Conservation (phyloP, 2,329 filamentous ascomycete species). For the Colletotrichum euphorbiae region DNA sequence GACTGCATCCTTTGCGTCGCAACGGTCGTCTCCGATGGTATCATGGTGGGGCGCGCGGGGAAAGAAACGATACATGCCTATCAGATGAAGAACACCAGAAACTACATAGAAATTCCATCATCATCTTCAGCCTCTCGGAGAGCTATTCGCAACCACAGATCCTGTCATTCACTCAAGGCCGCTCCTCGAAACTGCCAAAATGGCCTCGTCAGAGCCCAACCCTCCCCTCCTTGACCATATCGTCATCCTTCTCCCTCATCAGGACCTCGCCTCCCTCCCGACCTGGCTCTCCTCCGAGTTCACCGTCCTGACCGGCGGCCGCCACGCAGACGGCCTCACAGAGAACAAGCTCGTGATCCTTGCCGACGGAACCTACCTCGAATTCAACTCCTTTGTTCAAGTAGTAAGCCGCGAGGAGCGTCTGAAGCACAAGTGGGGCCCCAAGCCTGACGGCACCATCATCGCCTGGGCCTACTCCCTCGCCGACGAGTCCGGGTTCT, state of each 20-base stretch:
- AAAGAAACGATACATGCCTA: slow-evolving; percentile 14
- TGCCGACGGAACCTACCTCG: slow-evolving; percentile 73
- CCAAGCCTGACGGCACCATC: slow-evolving; percentile 58
- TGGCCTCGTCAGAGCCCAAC: slow-evolving; percentile 28
- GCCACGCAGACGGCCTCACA: slow-evolving; percentile 69
- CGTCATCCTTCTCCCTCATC: slow-evolving; percentile 69
- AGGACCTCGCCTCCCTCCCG: slow-evolving; percentile 59
- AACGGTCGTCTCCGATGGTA: slow-evolving; percentile 31
- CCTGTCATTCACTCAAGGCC: neutral
- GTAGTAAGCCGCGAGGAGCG: slow-evolving; percentile 50
- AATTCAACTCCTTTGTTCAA: slow-evolving; percentile 71
- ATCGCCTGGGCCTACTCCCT: slow-evolving; percentile 72
- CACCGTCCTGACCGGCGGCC: slow-evolving; percentile 69
- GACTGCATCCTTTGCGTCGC: slow-evolving; percentile 17
- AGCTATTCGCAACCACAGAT: neutral
- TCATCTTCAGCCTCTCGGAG: too few species aligned
- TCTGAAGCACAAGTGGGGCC: slow-evolving; percentile 68
- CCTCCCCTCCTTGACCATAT: slow-evolving; percentile 68
- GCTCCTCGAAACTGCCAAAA: neutral
- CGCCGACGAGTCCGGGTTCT: slow-evolving; percentile 50
- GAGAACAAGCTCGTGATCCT: slow-evolving; percentile 73
- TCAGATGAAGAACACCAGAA: neutral
- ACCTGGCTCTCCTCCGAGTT: slow-evolving; percentile 65
- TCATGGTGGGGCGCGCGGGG: slow-evolving; percentile 39
- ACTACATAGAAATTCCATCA: neutral